phyloP scores from a whole-genome alignment of 2,329 filamentous ascomycete species.

The Lecanoromycetidae sp. region DNA sequence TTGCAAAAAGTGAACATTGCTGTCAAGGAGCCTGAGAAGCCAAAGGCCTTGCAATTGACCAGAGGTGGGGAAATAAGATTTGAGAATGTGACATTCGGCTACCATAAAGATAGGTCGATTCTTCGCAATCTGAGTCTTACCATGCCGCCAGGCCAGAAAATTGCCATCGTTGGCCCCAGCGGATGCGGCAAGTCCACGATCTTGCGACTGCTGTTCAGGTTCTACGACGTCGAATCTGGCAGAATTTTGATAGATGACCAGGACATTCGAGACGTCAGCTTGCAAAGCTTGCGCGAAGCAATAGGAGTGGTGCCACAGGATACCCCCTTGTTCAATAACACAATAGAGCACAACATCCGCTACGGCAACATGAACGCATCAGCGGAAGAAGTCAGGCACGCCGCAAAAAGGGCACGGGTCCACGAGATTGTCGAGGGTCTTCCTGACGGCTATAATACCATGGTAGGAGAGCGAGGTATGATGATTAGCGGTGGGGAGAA shows the following conservation, averaged over 20 bases:
- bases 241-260: constrained; percentile 87
- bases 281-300: constrained; percentile 69
- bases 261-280: constrained; percentile 68
- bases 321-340: constrained; percentile 93
- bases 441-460: constrained; percentile 79
- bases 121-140: constrained; percentile 72
- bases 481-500: constrained; percentile 97
- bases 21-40: constrained; percentile 64
- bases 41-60: constrained; percentile 58
- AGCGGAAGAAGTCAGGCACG: constrained; percentile 59
- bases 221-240: constrained; percentile 77
- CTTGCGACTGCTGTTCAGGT: constrained; percentile 80
- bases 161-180: constrained; percentile 87
- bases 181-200: constrained; percentile 96
- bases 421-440: constrained; percentile 70
- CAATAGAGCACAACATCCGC: constrained; percentile 86
- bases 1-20: constrained; percentile 90
- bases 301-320: constrained; percentile 97
- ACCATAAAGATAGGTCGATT: constrained; percentile 76
- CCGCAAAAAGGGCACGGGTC: constrained; percentile 71
- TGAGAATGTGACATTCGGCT: constrained; percentile 90
- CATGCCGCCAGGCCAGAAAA: constrained; percentile 90
- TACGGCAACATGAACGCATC: constrained; percentile 76
- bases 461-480: constrained; percentile 84
- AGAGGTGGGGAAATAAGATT: constrained; percentile 83